phyloP scores from a whole-genome alignment of 768 basidiomycete genomes.

The Termitomyces sp. region DNA sequence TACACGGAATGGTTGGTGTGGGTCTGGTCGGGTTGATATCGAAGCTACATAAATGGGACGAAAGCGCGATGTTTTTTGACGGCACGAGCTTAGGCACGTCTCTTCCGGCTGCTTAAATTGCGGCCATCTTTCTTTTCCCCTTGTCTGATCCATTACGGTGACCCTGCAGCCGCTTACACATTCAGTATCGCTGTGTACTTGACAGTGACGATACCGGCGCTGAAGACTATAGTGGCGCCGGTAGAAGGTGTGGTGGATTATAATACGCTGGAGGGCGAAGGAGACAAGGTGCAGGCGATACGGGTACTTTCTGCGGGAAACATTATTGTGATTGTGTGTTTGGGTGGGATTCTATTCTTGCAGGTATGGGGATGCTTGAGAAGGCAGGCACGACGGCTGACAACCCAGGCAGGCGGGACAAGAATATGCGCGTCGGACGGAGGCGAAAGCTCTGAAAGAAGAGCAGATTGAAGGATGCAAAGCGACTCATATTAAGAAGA shows the following conservation, averaged over 20 bases:
- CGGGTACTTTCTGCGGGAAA: slow-evolving; percentile 83
- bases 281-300: slow-evolving; percentile 73
- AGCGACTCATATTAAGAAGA: slow-evolving; percentile 25
- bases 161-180: slow-evolving; percentile 56
- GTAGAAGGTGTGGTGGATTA: too few relatives aligned
- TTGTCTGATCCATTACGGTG: too few relatives aligned
- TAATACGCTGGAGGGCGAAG: slow-evolving; percentile 40
- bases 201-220: slow-evolving; percentile 71
- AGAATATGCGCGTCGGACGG: slow-evolving; percentile 69
- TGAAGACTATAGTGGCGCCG: slow-evolving; percentile 71
- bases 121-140: background rate
- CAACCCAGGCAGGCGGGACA: slow-evolving; percentile 62
- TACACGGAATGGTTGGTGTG: slow-evolving; percentile 81
- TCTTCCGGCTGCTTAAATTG: slow-evolving; percentile 9
- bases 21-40: slow-evolving; percentile 69
- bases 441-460: slow-evolving; percentile 34
- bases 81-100: slow-evolving; percentile 77
- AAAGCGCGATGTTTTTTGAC: slow-evolving; percentile 94
- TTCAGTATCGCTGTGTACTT: slow-evolving; percentile 78
- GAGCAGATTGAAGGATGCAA: slow-evolving; percentile 19
- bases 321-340: slow-evolving; percentile 67
- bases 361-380: slow-evolving; percentile 43
- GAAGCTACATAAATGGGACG: slow-evolving; percentile 85
- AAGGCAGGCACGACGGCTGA: background rate
- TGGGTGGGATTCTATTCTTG: slow-evolving; percentile 59